These are phyloP conservation scores for Dimargaris xerosporica DNA, from an alignment of 192 early-diverging fungal species.

Conservation along the genomic window DNA sequence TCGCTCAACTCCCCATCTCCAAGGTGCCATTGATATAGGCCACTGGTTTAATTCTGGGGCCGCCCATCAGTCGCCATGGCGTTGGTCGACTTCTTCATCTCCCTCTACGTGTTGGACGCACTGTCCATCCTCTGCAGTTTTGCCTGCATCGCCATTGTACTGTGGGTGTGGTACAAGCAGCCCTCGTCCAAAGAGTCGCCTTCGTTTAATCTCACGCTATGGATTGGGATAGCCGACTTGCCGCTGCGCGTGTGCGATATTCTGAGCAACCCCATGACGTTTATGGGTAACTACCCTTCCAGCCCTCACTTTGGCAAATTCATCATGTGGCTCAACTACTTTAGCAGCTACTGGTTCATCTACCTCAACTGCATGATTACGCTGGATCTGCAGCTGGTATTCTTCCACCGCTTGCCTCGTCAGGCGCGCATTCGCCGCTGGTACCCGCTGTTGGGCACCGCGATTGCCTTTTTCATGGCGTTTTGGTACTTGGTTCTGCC, in stretches of 20 bases:
- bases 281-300: neutral
- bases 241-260: conserved; percentile 6
- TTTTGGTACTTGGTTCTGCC: conserved; percentile 1
- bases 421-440: conserved; percentile 10
- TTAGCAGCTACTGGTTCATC: conserved; percentile 6
- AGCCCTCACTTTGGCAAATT: conserved; percentile 1
- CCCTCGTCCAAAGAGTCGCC: conserved; percentile 11
- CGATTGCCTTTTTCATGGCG: neutral
- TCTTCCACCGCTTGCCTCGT: conserved; percentile 8
- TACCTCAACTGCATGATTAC: conserved; percentile 9
- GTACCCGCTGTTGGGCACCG: conserved; percentile 2
- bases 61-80: neutral
- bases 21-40: no score
- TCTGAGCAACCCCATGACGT: neutral
- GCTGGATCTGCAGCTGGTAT: conserved; percentile 6
- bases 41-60: no score
- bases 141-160: conserved; percentile 5
- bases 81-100: neutral
- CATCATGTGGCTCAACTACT: conserved; percentile 6
- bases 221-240: conserved; percentile 4
- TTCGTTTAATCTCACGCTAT: conserved; percentile 4
- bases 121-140: conserved; percentile 10
- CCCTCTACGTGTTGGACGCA: conserved; percentile 1
- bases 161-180: conserved; percentile 11
- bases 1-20: no score